Conservation (phyloP, 78 protist genomes). For the Dictyostelium intermedium region DNA sequence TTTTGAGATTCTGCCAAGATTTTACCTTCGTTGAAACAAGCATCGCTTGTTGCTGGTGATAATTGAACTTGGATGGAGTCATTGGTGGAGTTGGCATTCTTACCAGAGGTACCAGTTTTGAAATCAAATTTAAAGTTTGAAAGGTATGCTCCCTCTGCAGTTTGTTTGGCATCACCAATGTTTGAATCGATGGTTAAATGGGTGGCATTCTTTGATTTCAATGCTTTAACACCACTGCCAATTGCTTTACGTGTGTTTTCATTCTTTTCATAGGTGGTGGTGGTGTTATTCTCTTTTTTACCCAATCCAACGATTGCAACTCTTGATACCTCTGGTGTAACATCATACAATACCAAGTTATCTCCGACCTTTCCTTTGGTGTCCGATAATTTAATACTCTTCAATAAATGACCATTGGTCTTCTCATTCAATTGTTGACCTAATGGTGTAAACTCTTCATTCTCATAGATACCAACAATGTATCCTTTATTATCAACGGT, state of each 20-base stretch:
- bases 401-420: conserved; percentile 19
- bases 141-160: conserved; percentile 55
- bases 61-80: conserved; percentile 1
- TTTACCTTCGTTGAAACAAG: conserved; percentile 39
- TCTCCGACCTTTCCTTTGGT: conserved; percentile 71
- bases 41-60: background rate
- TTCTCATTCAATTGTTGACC: conserved; percentile 35
- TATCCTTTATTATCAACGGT: conserved; percentile 20
- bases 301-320: conserved; percentile 73
- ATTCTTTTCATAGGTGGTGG: background rate
- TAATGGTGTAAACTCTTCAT: conserved; percentile 33
- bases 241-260: conserved; percentile 31
- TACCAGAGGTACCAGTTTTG: conserved; percentile 12
- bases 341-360: conserved; percentile 23
- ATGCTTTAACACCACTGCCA: conserved; percentile 62
- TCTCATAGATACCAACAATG: conserved; percentile 59
- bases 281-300: background rate
- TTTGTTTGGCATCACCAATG: conserved; percentile 29
- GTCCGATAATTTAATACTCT: conserved; percentile 44
- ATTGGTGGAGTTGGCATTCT: background rate
- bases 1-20: conserved; percentile 64
- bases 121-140: conserved; percentile 41
- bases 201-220: conserved; percentile 48
- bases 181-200: conserved; percentile 33
- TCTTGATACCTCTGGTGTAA: conserved; percentile 60